Conservation (phyloP, 2,329 filamentous ascomycete genomes). For the Aspergillus sp. region DNA sequence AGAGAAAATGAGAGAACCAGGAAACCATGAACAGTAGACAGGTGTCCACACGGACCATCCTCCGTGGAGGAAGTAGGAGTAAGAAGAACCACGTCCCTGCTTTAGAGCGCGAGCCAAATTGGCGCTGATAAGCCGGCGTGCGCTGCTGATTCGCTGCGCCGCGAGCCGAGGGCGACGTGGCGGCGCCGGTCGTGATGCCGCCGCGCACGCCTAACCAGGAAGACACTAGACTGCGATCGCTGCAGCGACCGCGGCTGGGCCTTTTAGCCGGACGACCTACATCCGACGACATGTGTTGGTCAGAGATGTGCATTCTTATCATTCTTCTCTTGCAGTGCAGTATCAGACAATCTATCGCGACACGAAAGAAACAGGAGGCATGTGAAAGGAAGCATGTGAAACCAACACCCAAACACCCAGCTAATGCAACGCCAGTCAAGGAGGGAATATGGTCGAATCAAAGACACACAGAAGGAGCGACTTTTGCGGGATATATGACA, state of each 20-base stretch:
- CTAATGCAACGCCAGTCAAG: constrained; percentile 8
- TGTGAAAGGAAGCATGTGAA: constrained; percentile 1
- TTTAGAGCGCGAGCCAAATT: neutral
- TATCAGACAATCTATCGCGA: no score
- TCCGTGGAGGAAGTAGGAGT: no score
- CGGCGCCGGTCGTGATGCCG: neutral
- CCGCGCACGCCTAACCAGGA: neutral
- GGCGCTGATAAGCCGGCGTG: neutral
- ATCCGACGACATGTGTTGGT: no score
- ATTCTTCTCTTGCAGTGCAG: neutral
- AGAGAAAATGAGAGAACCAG: no score
- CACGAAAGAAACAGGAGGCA: neutral
- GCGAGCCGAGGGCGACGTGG: no score
- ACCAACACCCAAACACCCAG: constrained; percentile 9
- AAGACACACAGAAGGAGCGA: constrained; percentile 1
- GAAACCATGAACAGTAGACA: no score
- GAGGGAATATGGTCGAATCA: constrained; percentile 6
- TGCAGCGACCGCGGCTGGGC: no score
- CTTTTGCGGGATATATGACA: constrained; percentile 7
- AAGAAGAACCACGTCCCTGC: neutral
- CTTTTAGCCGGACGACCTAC: no score
- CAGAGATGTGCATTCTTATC: neutral
- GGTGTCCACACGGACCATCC: no score
- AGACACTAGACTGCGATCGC: neutral
- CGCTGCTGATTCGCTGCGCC: no score